Evolutionary conservation across 257 asterid species (phyloP).

Genomic region (Gentiana straminea): DNA sequence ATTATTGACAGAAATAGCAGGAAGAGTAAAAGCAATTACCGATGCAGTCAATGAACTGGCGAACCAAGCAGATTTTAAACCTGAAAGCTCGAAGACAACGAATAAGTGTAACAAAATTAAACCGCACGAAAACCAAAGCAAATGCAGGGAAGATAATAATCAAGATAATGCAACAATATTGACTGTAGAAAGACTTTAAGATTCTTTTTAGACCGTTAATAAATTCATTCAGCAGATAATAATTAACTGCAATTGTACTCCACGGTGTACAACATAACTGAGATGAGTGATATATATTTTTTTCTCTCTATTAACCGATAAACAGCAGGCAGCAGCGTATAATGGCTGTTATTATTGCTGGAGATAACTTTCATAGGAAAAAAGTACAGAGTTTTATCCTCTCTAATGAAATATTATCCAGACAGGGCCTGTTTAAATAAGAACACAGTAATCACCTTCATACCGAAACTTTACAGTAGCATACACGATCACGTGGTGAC

Average conservation of each 20-base stretch:
- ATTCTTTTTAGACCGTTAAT: background rate
- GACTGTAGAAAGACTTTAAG: slow-evolving; percentile 36
- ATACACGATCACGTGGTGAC: too few species aligned
- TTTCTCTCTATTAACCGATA: background rate
- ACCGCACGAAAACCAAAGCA: slow-evolving; percentile 5
- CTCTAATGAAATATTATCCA: too few species aligned
- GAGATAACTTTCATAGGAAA: too few species aligned
- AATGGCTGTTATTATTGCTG: background rate
- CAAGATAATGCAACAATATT: slow-evolving; percentile 21
- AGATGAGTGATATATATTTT: background rate
- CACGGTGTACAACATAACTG: slow-evolving; percentile 6
- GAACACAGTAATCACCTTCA: too few species aligned
- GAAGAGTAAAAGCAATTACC: slow-evolving; percentile 41
- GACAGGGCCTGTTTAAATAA: too few species aligned
- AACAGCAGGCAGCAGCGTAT: background rate
- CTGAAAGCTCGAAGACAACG: slow-evolving; percentile 17
- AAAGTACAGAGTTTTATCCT: too few species aligned
- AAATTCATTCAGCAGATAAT: slow-evolving; percentile 1
- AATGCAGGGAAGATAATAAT: slow-evolving; percentile 10
- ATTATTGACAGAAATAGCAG: slow-evolving; percentile 53
- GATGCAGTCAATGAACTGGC: slow-evolving; percentile 41
- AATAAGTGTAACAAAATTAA: slow-evolving; percentile 15
- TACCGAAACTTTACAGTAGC: too few species aligned
- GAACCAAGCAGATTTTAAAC: slow-evolving; percentile 44
- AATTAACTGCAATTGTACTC: slow-evolving; percentile 13